A percentile compares a stretch with the other conserved stretches of the same genome.
phyloP scores from a whole-genome alignment of 306 rosid genomes.

The Glycine latifolia region DNA sequence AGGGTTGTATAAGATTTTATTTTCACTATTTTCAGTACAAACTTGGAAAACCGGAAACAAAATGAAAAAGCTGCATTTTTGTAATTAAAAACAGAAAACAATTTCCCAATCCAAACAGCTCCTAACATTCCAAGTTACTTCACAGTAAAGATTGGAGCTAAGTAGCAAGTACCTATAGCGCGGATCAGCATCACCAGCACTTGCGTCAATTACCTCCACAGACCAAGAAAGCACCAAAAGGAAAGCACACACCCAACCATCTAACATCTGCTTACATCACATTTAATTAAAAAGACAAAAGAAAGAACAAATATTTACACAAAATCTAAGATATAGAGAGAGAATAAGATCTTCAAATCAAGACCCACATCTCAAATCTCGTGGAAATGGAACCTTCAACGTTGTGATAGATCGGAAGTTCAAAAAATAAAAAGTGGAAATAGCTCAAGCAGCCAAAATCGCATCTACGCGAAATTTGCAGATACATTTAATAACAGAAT shows the following conservation, averaged over 20 bases:
- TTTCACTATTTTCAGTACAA: too few species aligned
- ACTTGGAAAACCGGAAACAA: too few species aligned
- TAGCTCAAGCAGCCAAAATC: conserved; percentile 1
- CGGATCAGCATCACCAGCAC: conserved; percentile 85
- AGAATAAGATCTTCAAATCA: neutral
- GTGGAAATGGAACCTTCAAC: conserved; percentile 5
- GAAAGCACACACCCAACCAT: conserved; percentile 54
- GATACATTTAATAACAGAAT: neutral
- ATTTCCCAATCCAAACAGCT: too few species aligned
- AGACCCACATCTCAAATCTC: conserved; percentile 6
- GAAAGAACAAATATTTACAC: neutral
- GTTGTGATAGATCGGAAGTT: neutral
- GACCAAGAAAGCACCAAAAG: conserved; percentile 61
- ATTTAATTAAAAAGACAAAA: conserved; percentile 3
- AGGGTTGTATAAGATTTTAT: too few species aligned
- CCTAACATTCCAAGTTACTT: too few species aligned
- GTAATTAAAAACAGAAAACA: too few species aligned
- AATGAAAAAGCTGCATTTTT: too few species aligned
- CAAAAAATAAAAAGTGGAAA: neutral
- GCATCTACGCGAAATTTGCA: neutral
- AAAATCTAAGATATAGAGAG: neutral
- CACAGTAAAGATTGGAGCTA: too few species aligned
- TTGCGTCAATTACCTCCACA: conserved; percentile 62
- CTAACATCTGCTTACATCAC: conserved; percentile 63
- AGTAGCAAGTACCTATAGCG: neutral